Percentiles rank a stretch among this genome's conserved stretches.
These are phyloP conservation scores for Cryphonectria nitschkei DNA, from an alignment of 2,329 filamentous ascomycete species.

Conservation along the genomic window DNA sequence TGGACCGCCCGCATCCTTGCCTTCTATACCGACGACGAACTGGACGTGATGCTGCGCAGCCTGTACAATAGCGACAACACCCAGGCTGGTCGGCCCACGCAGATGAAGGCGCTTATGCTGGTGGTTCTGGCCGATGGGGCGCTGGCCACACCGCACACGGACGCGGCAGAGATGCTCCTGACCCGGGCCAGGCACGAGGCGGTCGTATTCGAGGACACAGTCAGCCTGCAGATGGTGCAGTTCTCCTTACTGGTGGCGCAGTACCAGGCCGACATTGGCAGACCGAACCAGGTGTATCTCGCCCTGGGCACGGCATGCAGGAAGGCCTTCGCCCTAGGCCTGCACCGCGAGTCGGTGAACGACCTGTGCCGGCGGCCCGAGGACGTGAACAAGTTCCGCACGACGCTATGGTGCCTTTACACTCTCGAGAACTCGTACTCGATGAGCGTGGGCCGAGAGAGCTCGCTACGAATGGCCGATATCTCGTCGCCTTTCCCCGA, in stretches of 20 bases:
- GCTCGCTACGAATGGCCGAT: constrained; percentile 32
- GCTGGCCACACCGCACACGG: constrained; percentile 33
- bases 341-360: constrained; percentile 34
- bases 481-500: constrained; percentile 34
- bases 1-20: constrained; percentile 30
- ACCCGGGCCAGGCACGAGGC: constrained; percentile 35
- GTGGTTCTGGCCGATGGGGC: constrained; percentile 36
- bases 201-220: constrained; percentile 35
- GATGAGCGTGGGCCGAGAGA: constrained; percentile 32
- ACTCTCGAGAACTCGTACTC: constrained; percentile 35
- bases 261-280: constrained; percentile 37
- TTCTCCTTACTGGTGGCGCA: constrained; percentile 35
- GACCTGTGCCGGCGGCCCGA: constrained; percentile 29
- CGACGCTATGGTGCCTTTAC: constrained; percentile 38
- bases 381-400: constrained; percentile 33
- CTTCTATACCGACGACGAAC: constrained; percentile 31
- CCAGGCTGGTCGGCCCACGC: constrained; percentile 27
- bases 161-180: constrained; percentile 34
- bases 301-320: constrained; percentile 36
- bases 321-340: constrained; percentile 37
- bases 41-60: constrained; percentile 32
- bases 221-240: constrained; percentile 39
- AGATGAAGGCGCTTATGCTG: constrained; percentile 32
- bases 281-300: constrained; percentile 37
- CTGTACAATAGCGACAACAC: constrained; percentile 29